phyloP scores from a whole-genome alignment of 1,284 basidiomycete genomes.

The Porogramme epimiltina region DNA sequence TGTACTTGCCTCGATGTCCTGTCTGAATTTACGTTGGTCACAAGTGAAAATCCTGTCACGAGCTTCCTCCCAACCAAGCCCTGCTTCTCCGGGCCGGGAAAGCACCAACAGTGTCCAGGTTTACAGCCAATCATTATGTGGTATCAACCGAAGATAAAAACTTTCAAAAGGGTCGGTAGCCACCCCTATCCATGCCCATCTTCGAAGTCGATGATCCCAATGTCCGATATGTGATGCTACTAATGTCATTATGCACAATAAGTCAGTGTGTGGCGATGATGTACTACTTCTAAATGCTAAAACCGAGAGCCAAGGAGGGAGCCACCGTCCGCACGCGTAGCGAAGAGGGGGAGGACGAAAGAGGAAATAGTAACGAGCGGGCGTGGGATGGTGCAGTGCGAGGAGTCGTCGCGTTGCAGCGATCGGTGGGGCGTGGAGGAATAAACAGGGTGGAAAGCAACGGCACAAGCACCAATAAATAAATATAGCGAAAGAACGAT shows the following conservation, averaged over 20 bases:
- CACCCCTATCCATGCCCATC: too few species aligned
- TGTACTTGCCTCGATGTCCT: too few species aligned
- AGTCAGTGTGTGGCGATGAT: constrained; percentile 15
- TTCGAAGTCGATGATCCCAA: too few species aligned
- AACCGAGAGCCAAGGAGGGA: background rate
- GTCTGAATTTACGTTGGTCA: too few species aligned
- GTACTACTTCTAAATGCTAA: constrained; percentile 19
- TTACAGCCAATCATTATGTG: too few species aligned
- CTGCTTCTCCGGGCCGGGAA: too few species aligned
- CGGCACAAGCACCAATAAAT: constrained; percentile 24
- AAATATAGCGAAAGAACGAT: constrained; percentile 16
- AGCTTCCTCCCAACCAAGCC: too few species aligned
- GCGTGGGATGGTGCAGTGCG: background rate
- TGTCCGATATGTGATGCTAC: too few species aligned
- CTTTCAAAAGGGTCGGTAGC: too few species aligned
- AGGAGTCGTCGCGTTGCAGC: background rate
- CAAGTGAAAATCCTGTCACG: too few species aligned
- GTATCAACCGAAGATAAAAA: too few species aligned
- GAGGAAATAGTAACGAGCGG: constrained; percentile 5
- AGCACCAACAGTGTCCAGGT: too few species aligned
- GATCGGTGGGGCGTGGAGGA: background rate
- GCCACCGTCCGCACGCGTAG: constrained; percentile 2
- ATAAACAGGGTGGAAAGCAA: constrained; percentile 13
- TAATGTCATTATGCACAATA: constrained; percentile 21
- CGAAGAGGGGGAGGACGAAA: background rate